Percentiles rank a stretch among this genome's conserved stretches.
Evolutionary conservation across 2,329 filamentous ascomycete genomes (phyloP).

Genomic region (Aureobasidium musti): DNA sequence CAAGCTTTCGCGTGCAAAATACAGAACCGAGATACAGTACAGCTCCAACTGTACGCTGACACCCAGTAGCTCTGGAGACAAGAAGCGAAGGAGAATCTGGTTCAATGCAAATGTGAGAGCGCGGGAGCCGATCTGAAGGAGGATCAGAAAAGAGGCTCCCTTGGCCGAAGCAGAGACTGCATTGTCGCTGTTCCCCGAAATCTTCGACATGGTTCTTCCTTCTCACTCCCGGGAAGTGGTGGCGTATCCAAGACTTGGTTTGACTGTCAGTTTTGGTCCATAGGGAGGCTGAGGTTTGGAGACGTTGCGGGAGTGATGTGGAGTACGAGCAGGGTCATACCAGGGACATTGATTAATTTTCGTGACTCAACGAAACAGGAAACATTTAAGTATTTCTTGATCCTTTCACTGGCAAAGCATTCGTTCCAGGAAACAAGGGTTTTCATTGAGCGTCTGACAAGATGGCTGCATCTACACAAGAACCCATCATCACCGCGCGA

Average conservation of each 20-base stretch:
- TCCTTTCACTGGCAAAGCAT: background rate
- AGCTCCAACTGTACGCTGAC: constrained; percentile 88
- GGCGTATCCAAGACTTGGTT: background rate
- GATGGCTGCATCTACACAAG: background rate
- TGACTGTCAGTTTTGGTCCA: background rate
- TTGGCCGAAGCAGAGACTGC: constrained; percentile 56
- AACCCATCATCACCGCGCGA: constrained; percentile 13
- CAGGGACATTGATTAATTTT: background rate
- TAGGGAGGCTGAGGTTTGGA: background rate
- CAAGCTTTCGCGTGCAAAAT: constrained; percentile 88
- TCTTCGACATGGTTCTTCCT: background rate
- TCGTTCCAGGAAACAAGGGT: background rate
- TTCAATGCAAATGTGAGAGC: constrained; percentile 89
- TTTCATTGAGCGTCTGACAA: background rate
- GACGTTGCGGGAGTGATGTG: constrained; percentile 6
- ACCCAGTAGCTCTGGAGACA: constrained; percentile 82
- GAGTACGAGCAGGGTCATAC: background rate
- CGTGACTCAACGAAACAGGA: constrained; percentile 1
- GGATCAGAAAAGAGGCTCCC: constrained; percentile 81
- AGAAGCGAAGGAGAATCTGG: constrained; percentile 81
- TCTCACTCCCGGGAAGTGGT: too few species aligned
- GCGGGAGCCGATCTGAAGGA: constrained; percentile 84
- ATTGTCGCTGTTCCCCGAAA: constrained; percentile 36
- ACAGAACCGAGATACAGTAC: constrained; percentile 88
- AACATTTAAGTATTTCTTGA: too few species aligned